A percentile compares a stretch with the other conserved stretches of the same genome.
These are phyloP conservation scores for Penicillium odoratum DNA, from an alignment of 495 filamentous ascomycete species.

Conservation along the genomic window DNA sequence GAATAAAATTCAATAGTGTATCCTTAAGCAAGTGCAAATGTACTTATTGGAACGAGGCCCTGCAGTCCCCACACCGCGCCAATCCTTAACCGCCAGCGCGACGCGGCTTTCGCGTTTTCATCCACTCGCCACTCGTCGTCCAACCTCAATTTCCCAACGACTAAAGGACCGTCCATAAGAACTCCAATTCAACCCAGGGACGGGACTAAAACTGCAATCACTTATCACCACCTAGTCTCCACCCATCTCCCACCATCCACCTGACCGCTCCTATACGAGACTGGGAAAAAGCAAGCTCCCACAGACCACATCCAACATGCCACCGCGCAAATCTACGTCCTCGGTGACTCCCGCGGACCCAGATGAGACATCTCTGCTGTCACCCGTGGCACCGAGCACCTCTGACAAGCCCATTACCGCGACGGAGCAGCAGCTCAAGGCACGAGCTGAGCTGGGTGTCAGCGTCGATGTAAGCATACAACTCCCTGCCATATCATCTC, in stretches of 20 bases:
- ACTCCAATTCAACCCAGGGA: not conserved
- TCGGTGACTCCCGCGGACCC: conserved; percentile 32
- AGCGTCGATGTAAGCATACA: conserved; percentile 41
- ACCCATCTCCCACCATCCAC: not conserved
- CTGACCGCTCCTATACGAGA: not conserved
- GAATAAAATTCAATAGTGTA: not conserved
- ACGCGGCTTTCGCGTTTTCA: conserved; percentile 30
- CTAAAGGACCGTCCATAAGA: not conserved
- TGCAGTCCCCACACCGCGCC: conserved; percentile 19
- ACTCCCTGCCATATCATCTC: not conserved
- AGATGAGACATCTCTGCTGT: conserved; percentile 21
- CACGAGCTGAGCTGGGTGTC: conserved; percentile 42
- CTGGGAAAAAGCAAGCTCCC: not conserved
- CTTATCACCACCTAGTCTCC: not conserved
- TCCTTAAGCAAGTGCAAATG: not conserved
- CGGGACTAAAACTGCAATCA: not conserved
- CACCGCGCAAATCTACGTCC: conserved; percentile 39
- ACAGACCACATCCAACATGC: conserved; percentile 21
- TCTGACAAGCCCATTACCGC: conserved; percentile 35
- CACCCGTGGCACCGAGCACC: conserved; percentile 18
- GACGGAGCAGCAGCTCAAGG: conserved; percentile 50
- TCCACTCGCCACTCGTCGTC: conserved; percentile 12
- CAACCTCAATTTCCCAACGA: not conserved
- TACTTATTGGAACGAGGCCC: not conserved
- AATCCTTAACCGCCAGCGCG: conserved; percentile 13